Conservation (phyloP, 2,329 filamentous ascomycete species). For the Sarocladiaceae sp. region DNA sequence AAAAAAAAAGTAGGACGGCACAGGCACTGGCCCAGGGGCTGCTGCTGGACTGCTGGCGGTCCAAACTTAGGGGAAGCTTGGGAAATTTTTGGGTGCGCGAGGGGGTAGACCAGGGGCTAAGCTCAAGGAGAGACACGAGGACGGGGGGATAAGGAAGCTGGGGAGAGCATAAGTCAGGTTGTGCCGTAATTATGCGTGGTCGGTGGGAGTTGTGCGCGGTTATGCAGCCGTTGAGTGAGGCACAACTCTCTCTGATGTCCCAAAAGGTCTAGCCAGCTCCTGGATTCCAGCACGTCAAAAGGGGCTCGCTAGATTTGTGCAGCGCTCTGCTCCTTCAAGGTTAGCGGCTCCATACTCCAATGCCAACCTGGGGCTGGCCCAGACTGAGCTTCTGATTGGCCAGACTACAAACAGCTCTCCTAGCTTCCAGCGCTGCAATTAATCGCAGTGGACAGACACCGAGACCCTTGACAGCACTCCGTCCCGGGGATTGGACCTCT, state of each 20-base stretch:
- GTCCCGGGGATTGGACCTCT: background rate
- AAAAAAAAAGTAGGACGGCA: conserved; percentile 8
- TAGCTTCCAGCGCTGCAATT: background rate
- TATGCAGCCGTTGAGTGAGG: no score
- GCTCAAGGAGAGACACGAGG: conserved; percentile 8
- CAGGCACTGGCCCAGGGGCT: background rate
- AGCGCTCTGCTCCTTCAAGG: background rate
- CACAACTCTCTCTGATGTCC: background rate
- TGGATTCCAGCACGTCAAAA: conserved; percentile 3
- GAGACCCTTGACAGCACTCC: conserved; percentile 4
- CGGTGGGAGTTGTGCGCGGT: background rate
- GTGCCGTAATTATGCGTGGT: background rate
- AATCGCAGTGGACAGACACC: background rate
- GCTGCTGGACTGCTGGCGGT: background rate
- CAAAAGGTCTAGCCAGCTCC: no score
- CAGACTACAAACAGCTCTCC: background rate
- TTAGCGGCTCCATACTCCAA: background rate
- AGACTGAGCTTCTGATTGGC: background rate
- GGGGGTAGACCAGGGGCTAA: background rate
- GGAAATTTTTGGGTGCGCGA: conserved; percentile 6
- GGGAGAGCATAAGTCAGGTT: background rate
- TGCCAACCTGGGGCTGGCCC: conserved; percentile 8
- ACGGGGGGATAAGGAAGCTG: background rate
- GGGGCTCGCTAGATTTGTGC: background rate
- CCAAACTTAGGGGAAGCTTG: background rate